Base-by-base conservation (phyloP, 2,329 filamentous ascomycete species). In the Geosmithia putterillii region DNA sequence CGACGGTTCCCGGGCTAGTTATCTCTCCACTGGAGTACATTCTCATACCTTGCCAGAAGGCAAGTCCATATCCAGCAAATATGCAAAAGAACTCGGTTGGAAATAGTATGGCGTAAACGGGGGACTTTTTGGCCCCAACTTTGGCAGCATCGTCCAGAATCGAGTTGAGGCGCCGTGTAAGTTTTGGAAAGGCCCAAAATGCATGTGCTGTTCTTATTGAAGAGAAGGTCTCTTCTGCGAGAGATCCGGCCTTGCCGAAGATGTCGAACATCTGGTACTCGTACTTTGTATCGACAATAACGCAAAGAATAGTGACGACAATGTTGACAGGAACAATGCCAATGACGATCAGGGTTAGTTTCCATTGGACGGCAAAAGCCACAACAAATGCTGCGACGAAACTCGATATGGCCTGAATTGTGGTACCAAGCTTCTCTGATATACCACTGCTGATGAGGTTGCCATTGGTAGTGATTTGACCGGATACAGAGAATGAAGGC, bases 31-130 rank as follows among this genome's bases (percentile, higher is more conserved):
- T 52, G 3, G 60, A 50, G 38, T 64, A 67, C 62, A 73, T 68
- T 38, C 58, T 54, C 47, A 72, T 61, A 0, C 70, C 71, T 45
- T 73, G 66, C 69, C 70, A 74, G 45, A 74, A 74, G 0, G 68
- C 67, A 3, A 74, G 55, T 1, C 59, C 67, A 46, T 70, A 70
- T 4, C 66, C 67, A 3, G 63, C 54, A 47, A 67, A 70, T 18
- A 73, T 63, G 44, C 63, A 66, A 45, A 69, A 69, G 51, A 69
- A 71, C 47, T 71, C 64, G 3, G 56, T 54, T 0, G 64, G 63
- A 46, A 69, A 71, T 9, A 72, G 48, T 3, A 69, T 50, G 15
- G 62, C 63, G 38, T 65, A 65, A 4, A 70, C 47, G 1, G 62
- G 55, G 2, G 62, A 63, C 54, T 71, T 74, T 45, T 65, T 67